Evolutionary conservation across 768 basidiomycete species (phyloP), one percentile per base, ranked within the genome.

Genomic region (Xerocomellus dryophilus): DNA sequence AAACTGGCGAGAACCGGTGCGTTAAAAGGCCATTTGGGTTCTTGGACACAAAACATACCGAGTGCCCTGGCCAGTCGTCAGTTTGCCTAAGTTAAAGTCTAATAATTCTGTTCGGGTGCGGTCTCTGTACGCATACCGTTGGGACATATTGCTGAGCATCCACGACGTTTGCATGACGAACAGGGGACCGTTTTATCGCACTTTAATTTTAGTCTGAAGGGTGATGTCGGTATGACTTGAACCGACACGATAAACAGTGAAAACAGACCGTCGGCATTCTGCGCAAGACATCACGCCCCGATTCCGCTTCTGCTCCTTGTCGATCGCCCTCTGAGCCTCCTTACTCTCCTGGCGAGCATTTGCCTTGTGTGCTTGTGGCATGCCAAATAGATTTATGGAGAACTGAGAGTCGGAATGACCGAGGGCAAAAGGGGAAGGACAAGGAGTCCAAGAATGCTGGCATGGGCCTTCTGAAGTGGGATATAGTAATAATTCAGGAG

Each of bases 21-120:
- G 29, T 55, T 9, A 45, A 51, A 25, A 29, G 9, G 45, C 10
- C 21, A 29, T 5, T 25, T 7, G n/a, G 9, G n/a, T 18, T 21
- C 32, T 9, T 15, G 21, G 21, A 50, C 34, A 15, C 34, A 9
- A 43, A 36, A 53, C 79, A 53, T 61, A 86, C 86, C 87, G 78
- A 38, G 88, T 90, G 18, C 88, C 88, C 64, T 90, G 85, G 5
- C 88, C 88, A 1, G 88, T 89, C 14, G 85, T 81, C 36, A 90
- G 76, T 63, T 84, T 86, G 29, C 86, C 76, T 72, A 43, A 29
- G 27, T 18, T 11, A 25, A 45, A 7, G 9, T 25, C 27, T 53
- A 14, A 44, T 44, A 25, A 48, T 3, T 31, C 7, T 15, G 12
- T 14, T 49, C n/a, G 15, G 18, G 5, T 0, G 27, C 5, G 15